A percentile compares a stretch with the other conserved stretches of the same genome.
Evolutionary conservation across 2,329 filamentous ascomycete genomes (phyloP).

Genomic region (Cercospora beticola): DNA sequence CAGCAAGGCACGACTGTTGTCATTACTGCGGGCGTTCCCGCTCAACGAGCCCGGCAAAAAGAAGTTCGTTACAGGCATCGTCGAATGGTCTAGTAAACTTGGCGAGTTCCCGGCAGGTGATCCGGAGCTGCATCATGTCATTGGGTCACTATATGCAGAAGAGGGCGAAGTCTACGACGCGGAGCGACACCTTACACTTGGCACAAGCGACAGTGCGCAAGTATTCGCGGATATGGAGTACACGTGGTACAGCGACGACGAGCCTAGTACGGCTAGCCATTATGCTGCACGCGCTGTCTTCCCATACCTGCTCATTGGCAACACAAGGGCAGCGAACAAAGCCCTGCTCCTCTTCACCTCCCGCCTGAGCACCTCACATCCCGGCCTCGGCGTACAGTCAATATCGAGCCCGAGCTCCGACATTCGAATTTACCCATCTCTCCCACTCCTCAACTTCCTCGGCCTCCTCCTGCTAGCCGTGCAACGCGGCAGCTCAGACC

Average conservation of each 20-base stretch:
- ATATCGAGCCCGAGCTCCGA: slow-evolving; percentile 74
- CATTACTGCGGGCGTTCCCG: slow-evolving; percentile 76
- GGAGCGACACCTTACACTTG: slow-evolving; percentile 83
- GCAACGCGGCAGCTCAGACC: slow-evolving; percentile 72
- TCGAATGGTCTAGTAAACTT: slow-evolving; percentile 83
- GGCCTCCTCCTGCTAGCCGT: slow-evolving; percentile 79
- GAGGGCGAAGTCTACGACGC: slow-evolving; percentile 92
- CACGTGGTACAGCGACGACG: slow-evolving; percentile 87
- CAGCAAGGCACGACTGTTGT: slow-evolving; percentile 71
- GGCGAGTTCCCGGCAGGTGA: slow-evolving; percentile 89
- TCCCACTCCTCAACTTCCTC: slow-evolving; percentile 95
- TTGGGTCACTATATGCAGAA: slow-evolving; percentile 83
- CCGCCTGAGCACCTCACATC: slow-evolving; percentile 59
- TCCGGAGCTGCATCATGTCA: slow-evolving; percentile 90
- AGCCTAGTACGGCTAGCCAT: slow-evolving; percentile 79
- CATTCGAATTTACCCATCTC: slow-evolving; percentile 74
- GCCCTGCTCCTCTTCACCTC: slow-evolving; percentile 75
- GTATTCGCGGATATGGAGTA: slow-evolving; percentile 82
- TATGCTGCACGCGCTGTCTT: slow-evolving; percentile 86
- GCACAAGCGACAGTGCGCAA: slow-evolving; percentile 83
- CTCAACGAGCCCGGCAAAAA: slow-evolving; percentile 85
- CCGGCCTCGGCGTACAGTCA: slow-evolving; percentile 71
- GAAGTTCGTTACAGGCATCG: slow-evolving; percentile 83
- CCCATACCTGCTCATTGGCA: slow-evolving; percentile 86
- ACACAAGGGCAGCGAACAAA: slow-evolving; percentile 83